These are phyloP conservation scores for Allium fistulosum DNA, from an alignment of 106 monocot genomes.

Conservation along the genomic window DNA sequence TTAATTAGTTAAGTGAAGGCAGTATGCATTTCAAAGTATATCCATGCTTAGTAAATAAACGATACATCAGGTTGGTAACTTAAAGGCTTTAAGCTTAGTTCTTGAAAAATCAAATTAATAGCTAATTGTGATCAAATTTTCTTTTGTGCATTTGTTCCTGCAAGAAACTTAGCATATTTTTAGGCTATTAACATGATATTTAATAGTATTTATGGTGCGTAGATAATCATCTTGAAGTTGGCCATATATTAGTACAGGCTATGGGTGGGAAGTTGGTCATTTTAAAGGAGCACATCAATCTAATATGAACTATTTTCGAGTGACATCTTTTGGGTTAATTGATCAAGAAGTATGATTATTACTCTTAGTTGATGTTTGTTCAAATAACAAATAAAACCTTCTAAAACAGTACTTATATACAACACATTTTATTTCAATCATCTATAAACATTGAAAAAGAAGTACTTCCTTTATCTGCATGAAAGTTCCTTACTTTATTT, in stretches of 20 bases:
- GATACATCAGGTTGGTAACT: too few relatives aligned
- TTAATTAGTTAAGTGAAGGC: too few relatives aligned
- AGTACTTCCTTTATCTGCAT: too few relatives aligned
- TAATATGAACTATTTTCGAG: conserved; percentile 79
- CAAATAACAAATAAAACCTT: not conserved
- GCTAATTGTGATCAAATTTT: too few relatives aligned
- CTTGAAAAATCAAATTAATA: too few relatives aligned
- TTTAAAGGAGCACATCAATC: conserved; percentile 87
- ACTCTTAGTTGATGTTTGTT: not conserved
- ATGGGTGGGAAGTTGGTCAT: conserved; percentile 98
- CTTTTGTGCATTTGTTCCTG: too few relatives aligned
- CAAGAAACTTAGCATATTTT: too few relatives aligned
- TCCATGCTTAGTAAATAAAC: too few relatives aligned
- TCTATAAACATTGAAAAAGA: not conserved
- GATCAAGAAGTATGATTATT: conserved; percentile 41
- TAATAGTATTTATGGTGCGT: not conserved
- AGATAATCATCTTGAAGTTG: not conserved
- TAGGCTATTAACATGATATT: not conserved
- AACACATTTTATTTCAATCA: not conserved
- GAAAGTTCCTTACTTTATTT: too few relatives aligned
- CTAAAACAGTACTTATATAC: not conserved
- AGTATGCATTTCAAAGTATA: too few relatives aligned
- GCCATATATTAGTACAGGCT: conserved; percentile 33
- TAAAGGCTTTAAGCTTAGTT: too few relatives aligned
- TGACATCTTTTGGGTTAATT: conserved; percentile 79